phyloP scores from a whole-genome alignment of 164 flowering plant species.

The Brasenia schreberi region DNA sequence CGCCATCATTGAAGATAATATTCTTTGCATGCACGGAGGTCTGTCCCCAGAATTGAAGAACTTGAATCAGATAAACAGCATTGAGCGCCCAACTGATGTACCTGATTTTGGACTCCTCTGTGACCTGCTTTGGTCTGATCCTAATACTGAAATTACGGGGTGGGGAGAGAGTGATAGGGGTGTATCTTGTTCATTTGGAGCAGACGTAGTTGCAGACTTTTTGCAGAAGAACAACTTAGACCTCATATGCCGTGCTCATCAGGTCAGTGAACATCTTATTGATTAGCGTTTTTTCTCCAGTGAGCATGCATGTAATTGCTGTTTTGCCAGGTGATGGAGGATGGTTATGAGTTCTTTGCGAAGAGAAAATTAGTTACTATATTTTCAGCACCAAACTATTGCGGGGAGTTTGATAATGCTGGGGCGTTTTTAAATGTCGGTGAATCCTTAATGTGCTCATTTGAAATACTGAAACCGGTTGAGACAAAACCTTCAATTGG shows the following conservation, averaged over 20 bases:
- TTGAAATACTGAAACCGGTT: slow-evolving; percentile 35
- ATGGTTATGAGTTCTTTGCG: slow-evolving; percentile 49
- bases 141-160: slow-evolving; percentile 24
- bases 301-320: too few relatives aligned
- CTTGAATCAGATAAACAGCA: slow-evolving; percentile 26
- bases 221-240: slow-evolving; percentile 34
- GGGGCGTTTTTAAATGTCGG: slow-evolving; percentile 40
- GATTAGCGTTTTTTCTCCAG: neutral
- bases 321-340: slow-evolving; percentile 37
- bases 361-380: slow-evolving; percentile 35
- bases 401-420: slow-evolving; percentile 45
- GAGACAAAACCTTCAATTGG: slow-evolving; percentile 9
- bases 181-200: slow-evolving; percentile 38
- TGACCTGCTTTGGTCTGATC: slow-evolving; percentile 50
- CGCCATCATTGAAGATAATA: slow-evolving; percentile 35
- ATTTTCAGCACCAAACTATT: slow-evolving; percentile 48
- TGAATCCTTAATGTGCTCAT: slow-evolving; percentile 29
- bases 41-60: slow-evolving; percentile 32
- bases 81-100: slow-evolving; percentile 36
- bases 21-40: slow-evolving; percentile 48
- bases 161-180: slow-evolving; percentile 44
- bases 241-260: slow-evolving; percentile 45
- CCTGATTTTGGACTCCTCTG: slow-evolving; percentile 42
- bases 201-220: slow-evolving; percentile 31
- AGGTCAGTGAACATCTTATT: slow-evolving; percentile 15